Conservation (phyloP, 2,329 filamentous ascomycete genomes). For the Aureobasidium subglaciale region DNA sequence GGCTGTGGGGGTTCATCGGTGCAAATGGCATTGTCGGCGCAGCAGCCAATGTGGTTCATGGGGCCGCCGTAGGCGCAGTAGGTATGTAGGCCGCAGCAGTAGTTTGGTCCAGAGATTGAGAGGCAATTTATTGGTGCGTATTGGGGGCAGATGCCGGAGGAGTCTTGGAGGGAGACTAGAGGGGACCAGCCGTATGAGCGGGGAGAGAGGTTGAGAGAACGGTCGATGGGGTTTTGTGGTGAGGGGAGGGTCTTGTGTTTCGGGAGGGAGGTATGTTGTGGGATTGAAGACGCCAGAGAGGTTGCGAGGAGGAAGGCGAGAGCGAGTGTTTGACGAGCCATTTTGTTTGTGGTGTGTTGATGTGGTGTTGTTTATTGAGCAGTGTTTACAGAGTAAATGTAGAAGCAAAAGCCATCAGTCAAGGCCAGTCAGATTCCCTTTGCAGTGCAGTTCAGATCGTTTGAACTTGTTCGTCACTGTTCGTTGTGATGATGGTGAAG, state of each 20-base stretch:
- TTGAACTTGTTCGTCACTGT: too few species aligned
- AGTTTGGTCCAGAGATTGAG: not conserved
- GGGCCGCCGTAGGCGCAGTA: slow-evolving; percentile 11
- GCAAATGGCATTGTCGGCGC: not conserved
- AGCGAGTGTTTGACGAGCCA: not conserved
- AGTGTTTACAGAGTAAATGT: too few species aligned
- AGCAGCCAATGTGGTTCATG: slow-evolving; percentile 6
- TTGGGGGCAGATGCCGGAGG: not conserved
- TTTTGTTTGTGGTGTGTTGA: not conserved
- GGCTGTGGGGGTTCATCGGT: not conserved
- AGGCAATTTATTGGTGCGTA: slow-evolving; percentile 12
- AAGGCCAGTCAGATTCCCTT: too few species aligned
- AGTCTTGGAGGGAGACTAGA: not conserved
- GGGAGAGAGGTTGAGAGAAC: not conserved
- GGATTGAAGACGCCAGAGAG: not conserved
- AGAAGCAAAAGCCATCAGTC: not conserved
- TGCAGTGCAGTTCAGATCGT: too few species aligned
- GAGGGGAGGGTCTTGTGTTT: not conserved
- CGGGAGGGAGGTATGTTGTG: not conserved
- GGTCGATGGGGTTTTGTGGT: not conserved
- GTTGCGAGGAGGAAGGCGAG: not conserved
- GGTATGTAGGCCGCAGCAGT: not conserved
- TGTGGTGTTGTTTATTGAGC: not conserved
- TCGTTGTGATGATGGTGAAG: too few species aligned
- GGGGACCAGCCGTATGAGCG: slow-evolving; percentile 7